Evolutionary conservation across 768 basidiomycete species (phyloP).

Genomic region (Pleurotus pulmonarius): DNA sequence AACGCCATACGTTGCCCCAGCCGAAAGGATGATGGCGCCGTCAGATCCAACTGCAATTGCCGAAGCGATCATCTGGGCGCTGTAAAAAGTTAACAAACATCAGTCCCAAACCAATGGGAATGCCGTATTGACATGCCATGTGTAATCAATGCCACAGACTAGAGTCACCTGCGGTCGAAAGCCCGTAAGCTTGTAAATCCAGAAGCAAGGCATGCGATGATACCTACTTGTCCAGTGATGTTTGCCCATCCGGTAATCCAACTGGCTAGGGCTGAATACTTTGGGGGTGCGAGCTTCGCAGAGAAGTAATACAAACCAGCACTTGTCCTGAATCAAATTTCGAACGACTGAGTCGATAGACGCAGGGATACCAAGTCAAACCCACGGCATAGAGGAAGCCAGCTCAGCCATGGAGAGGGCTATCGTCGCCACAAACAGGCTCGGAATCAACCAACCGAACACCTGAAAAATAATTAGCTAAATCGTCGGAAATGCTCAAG

Average conservation of each 20-base stretch:
- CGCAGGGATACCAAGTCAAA: conserved; percentile 9
- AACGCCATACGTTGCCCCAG: conserved; percentile 67
- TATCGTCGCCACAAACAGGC: conserved; percentile 61
- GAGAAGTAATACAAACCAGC: conserved; percentile 80
- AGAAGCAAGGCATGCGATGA: not conserved
- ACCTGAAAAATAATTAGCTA: conserved; percentile 16
- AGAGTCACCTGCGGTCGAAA: conserved; percentile 36
- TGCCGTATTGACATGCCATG: conserved; percentile 30
- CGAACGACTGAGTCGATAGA: not conserved
- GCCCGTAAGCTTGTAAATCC: not conserved
- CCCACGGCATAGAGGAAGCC: conserved; percentile 74
- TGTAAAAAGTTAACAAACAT: not conserved
- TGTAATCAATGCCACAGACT: conserved; percentile 74
- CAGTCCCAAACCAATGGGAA: not conserved
- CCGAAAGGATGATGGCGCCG: conserved; percentile 45
- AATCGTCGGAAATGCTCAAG: not conserved
- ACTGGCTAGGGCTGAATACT: conserved; percentile 58
- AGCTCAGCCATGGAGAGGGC: conserved; percentile 74
- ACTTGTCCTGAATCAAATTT: conserved; percentile 48
- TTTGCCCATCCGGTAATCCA: conserved; percentile 60
- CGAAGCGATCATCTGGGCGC: conserved; percentile 73
- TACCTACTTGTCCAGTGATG: conserved; percentile 56
- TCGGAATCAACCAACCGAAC: conserved; percentile 74
- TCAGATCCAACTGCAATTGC: conserved; percentile 61
- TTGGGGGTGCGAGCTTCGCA: conserved; percentile 64